Conservation (phyloP, 768 basidiomycete species). For the Sutorius australiensis region DNA sequence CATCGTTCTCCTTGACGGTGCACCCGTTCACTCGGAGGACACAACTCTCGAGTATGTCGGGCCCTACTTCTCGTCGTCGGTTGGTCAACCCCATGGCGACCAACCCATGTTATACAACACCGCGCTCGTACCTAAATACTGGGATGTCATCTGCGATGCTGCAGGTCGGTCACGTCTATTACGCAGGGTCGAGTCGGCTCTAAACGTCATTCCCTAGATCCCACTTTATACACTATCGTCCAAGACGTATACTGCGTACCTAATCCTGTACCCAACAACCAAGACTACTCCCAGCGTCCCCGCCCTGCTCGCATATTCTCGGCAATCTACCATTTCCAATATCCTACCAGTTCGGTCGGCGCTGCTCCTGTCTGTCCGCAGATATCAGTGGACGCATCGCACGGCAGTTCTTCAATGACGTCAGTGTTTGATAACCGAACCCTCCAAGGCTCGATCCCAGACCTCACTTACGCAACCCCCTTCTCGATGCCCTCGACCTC, state of each 20-base stretch:
- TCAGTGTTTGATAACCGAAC: conserved; percentile 8
- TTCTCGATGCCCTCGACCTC: conserved; percentile 3
- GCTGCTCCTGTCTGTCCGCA: conserved; percentile 9
- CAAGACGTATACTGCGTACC: conserved; percentile 51
- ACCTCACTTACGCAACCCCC: conserved; percentile 1
- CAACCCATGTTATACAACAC: conserved; percentile 53
- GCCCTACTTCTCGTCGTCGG: conserved; percentile 30
- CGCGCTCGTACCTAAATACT: conserved; percentile 58
- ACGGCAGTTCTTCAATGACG: conserved; percentile 12
- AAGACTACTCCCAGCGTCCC: conserved; percentile 18
- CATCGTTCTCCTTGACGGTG: conserved; percentile 48
- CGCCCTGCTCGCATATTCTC: conserved; percentile 44
- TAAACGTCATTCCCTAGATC: conserved; percentile 43
- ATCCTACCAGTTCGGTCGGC: conserved; percentile 21
- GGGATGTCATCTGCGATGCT: conserved; percentile 55
- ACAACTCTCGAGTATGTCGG: conserved; percentile 34
- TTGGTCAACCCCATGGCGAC: conserved; percentile 24
- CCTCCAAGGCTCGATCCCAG: background rate
- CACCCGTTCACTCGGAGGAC: conserved; percentile 50
- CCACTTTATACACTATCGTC: conserved; percentile 60
- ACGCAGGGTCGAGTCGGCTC: background rate
- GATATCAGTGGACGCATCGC: conserved; percentile 11
- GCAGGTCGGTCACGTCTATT: conserved; percentile 39
- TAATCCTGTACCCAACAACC: conserved; percentile 23
- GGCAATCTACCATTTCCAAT: conserved; percentile 56